Conservation (phyloP, 768 basidiomycete species). For the Melanogaster broomeanus region DNA sequence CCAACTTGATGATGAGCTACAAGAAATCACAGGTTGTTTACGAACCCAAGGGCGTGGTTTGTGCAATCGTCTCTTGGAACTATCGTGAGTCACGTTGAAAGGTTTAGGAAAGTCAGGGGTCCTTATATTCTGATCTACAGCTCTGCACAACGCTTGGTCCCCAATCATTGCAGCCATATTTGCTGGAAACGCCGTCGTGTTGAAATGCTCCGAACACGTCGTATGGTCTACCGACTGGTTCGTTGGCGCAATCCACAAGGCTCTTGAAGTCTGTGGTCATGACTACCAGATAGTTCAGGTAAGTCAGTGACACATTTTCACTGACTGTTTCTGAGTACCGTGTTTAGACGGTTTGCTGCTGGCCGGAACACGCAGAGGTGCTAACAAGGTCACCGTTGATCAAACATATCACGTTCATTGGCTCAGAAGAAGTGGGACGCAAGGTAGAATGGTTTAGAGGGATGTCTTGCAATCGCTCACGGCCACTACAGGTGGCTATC, state of each 20-base stretch:
- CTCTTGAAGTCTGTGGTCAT: conserved; percentile 80
- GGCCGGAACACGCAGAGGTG: conserved; percentile 81
- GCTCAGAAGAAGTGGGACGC: conserved; percentile 76
- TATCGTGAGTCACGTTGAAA: conserved; percentile 60
- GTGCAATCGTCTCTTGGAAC: conserved; percentile 94
- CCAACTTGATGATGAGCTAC: conserved; percentile 69
- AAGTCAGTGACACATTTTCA: conserved; percentile 8
- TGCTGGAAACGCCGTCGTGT: conserved; percentile 84
- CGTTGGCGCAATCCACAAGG: conserved; percentile 73
- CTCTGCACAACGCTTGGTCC: conserved; percentile 91
- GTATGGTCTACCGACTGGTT: conserved; percentile 90
- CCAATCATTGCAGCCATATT: conserved; percentile 92
- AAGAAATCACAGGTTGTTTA: conserved; percentile 80
- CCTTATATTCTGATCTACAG: conserved; percentile 39
- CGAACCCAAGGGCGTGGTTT: conserved; percentile 91
- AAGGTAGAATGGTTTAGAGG: conserved; percentile 46
- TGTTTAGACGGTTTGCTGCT: conserved; percentile 76
- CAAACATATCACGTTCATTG: conserved; percentile 95
- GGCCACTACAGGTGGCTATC: conserved; percentile 65
- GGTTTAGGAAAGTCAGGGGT: not conserved
- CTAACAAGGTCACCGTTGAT: conserved; percentile 79
- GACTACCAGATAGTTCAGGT: conserved; percentile 90
- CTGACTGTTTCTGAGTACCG: conserved; percentile 6
- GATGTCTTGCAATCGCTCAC: not conserved
- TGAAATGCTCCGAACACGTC: conserved; percentile 93